Evolutionary conservation across 1,284 basidiomycete genomes (phyloP).

Genomic region (Pseudozyma sp.): DNA sequence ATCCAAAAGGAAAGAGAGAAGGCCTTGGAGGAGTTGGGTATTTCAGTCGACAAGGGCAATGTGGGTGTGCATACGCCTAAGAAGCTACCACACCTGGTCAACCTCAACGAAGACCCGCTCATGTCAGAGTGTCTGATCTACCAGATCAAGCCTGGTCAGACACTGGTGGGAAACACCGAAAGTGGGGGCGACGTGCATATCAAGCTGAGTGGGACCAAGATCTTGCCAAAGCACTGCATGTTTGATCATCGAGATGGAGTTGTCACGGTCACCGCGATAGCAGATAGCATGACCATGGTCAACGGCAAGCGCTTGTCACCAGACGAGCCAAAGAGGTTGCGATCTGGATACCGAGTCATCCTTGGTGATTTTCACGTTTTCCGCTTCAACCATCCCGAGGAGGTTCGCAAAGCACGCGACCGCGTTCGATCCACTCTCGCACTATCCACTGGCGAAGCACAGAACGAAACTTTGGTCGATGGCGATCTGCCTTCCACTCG

Average conservation of each 20-base stretch:
- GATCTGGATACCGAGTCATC: conserved; percentile 94
- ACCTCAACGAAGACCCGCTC: conserved; percentile 70
- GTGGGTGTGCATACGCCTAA: conserved; percentile 98
- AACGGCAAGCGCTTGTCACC: conserved; percentile 78
- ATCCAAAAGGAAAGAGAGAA: conserved; percentile 96
- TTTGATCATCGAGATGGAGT: conserved; percentile 88
- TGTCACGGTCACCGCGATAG: conserved; percentile 82
- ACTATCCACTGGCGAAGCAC: conserved; percentile 49
- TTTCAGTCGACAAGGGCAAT: conserved; percentile 94
- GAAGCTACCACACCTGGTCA: conserved; percentile 72
- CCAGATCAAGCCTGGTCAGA: conserved; percentile 89
- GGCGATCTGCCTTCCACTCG: conserved; percentile 40
- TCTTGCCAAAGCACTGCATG: conserved; percentile 89
- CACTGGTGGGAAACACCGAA: conserved; percentile 72
- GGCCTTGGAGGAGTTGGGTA: conserved; percentile 95
- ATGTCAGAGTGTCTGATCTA: conserved; percentile 74
- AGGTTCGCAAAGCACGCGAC: conserved; percentile 60
- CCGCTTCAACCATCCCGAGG: conserved; percentile 79
- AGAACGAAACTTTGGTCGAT: conserved; percentile 50
- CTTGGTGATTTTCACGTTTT: conserved; percentile 97
- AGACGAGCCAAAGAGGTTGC: conserved; percentile 71
- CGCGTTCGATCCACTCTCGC: conserved; percentile 56
- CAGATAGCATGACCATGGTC: conserved; percentile 83
- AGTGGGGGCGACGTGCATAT: conserved; percentile 72
- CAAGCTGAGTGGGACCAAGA: conserved; percentile 89